A percentile compares a stretch with the other conserved stretches of the same genome.
These are phyloP conservation scores for Lichtheimia ramosa DNA, from an alignment of 371 early-diverging fungal genomes.

Conservation along the genomic window DNA sequence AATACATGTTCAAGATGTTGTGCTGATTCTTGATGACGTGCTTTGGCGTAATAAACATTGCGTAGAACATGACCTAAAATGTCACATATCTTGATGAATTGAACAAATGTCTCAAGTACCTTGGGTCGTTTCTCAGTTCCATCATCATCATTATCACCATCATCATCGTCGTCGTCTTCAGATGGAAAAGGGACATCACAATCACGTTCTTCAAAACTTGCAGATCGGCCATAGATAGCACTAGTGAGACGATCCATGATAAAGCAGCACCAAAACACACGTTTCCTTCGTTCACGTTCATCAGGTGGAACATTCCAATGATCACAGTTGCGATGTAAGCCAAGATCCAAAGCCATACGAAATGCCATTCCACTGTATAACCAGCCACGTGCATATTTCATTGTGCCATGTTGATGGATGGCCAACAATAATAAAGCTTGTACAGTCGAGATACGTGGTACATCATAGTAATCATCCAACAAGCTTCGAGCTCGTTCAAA, in stretches of 20 bases:
- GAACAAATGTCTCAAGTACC: constrained; percentile 33
- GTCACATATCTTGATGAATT: constrained; percentile 38
- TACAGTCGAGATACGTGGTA: constrained; percentile 57
- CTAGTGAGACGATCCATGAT: constrained; percentile 45
- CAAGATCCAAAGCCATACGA: constrained; percentile 54
- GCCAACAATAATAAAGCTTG: constrained; percentile 59
- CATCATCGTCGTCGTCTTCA: constrained; percentile 38
- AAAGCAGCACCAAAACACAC: constrained; percentile 55
- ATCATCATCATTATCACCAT: constrained; percentile 3
- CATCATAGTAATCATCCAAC: constrained; percentile 59
- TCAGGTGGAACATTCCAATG: constrained; percentile 43
- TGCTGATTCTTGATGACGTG: constrained; percentile 26
- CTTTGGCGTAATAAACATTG: constrained; percentile 45
- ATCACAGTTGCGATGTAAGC: constrained; percentile 45
- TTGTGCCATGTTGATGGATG: constrained; percentile 54
- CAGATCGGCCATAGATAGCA: constrained; percentile 42
- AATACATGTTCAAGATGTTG: constrained; percentile 37
- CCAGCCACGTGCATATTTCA: constrained; percentile 50
- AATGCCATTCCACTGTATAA: constrained; percentile 55
- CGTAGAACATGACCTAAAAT: constrained; percentile 47
- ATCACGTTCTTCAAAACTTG: constrained; percentile 44
- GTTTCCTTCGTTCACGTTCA: constrained; percentile 45
- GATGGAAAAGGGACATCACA: constrained; percentile 50
- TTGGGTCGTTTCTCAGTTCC: constrained; percentile 1
- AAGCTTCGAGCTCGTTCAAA: constrained; percentile 48